Percentiles rank a stretch among this genome's conserved stretches.
Evolutionary conservation across 2,329 filamentous ascomycete genomes (phyloP).

Genomic region (Fusarium temperatum): DNA sequence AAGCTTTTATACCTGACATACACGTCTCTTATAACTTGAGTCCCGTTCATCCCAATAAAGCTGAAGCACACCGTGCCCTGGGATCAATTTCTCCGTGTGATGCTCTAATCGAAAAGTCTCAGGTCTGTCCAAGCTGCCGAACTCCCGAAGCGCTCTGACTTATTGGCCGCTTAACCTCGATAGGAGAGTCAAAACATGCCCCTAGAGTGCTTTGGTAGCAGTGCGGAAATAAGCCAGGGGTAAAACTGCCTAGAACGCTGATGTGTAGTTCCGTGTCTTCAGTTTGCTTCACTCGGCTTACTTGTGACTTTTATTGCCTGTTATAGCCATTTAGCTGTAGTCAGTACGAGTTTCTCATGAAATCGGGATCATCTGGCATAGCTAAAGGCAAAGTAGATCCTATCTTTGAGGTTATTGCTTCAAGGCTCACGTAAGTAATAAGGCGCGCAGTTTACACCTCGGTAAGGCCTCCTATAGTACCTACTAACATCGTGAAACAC

Average conservation of each 20-base stretch:
- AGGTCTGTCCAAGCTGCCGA: not conserved
- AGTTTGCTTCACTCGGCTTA: not conserved
- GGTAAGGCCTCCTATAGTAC: no score
- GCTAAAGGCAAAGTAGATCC: not conserved
- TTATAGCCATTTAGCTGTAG: fast-evolving
- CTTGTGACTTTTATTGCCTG: not conserved
- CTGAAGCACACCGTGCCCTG: not conserved
- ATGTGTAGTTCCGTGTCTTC: not conserved
- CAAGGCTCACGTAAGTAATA: not conserved
- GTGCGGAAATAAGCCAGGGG: not conserved
- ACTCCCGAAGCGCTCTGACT: not conserved
- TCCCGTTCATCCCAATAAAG: no score
- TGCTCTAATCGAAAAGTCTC: not conserved
- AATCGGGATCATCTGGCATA: fast-evolving
- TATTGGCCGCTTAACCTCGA: not conserved
- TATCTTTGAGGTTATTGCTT: fast-evolving
- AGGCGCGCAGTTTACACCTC: not conserved
- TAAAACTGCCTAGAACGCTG: not conserved
- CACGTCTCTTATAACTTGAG: not conserved
- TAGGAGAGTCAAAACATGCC: not conserved
- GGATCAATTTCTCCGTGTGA: not conserved
- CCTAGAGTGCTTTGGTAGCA: not conserved
- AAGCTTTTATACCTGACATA: not conserved
- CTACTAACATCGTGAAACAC: no score
- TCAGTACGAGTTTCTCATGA: fast-evolving